A percentile compares a stretch with the other conserved stretches of the same genome.
These are phyloP conservation scores for Ashbya aceris DNA, from an alignment of 1,139 yeast genomes.

Conservation along the genomic window DNA sequence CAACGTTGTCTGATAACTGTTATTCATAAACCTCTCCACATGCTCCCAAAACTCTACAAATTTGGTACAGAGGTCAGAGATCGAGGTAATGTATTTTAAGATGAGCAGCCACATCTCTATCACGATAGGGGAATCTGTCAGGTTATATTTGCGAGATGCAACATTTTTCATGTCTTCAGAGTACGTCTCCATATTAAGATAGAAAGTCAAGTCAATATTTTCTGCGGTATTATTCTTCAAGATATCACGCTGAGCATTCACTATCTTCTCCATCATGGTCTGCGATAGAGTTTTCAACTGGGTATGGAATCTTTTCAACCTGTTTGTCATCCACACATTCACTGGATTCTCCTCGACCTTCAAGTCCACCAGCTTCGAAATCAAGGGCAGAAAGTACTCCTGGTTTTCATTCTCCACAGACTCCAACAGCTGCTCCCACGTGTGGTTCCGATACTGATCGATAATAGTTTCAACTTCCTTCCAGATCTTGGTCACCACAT, in stretches of 20 bases:
- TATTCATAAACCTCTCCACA: constrained; percentile 38
- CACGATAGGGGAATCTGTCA: constrained; percentile 39
- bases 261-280: constrained; percentile 30
- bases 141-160: constrained; percentile 14
- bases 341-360: constrained; percentile 59
- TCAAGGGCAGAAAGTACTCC: constrained; percentile 45
- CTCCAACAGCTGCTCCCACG: constrained; percentile 50
- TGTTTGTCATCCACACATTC: constrained; percentile 47
- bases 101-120: constrained; percentile 48
- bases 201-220: constrained; percentile 22
- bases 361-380: constrained; percentile 51
- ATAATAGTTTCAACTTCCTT: constrained; percentile 56
- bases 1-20: constrained; percentile 35
- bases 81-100: constrained; percentile 38
- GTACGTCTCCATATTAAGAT: constrained; percentile 19
- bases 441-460: constrained; percentile 50
- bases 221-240: constrained; percentile 25
- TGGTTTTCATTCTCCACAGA: constrained; percentile 25
- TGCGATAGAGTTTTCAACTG: constrained; percentile 32
- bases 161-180: constrained; percentile 8
- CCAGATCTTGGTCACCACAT: constrained; percentile 48
- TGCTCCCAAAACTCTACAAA: constrained; percentile 41
- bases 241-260: constrained; percentile 30
- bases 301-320: constrained; percentile 33
- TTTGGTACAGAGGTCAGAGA: constrained; percentile 26